A percentile compares a stretch with the other conserved stretches of the same genome.
Conservation (phyloP, 345 rosid species). For the Eucalyptus sp. region DNA sequence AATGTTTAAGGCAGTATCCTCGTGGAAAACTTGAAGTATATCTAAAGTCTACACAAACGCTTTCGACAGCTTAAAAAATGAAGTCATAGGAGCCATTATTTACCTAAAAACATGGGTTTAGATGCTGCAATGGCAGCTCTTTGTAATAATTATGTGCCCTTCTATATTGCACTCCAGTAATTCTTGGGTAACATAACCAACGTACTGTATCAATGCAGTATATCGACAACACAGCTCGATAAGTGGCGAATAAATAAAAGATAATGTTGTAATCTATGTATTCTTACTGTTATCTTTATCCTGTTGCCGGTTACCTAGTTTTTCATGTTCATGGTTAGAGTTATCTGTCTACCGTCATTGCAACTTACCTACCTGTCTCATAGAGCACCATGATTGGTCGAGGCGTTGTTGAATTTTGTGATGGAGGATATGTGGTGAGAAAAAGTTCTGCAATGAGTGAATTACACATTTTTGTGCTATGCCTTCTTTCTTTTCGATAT, state of each 20-base stretch:
- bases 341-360: neutral
- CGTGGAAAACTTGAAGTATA: neutral
- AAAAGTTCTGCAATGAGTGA: neutral
- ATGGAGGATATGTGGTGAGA: constrained; percentile 64
- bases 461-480: neutral
- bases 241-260: neutral
- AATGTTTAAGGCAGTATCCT: neutral
- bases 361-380: neutral
- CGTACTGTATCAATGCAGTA: neutral
- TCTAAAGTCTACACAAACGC: neutral
- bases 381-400: constrained; percentile 64
- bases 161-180: neutral
- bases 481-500: neutral
- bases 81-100: neutral
- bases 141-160: neutral
- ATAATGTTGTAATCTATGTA: neutral
- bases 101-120: neutral
- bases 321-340: neutral
- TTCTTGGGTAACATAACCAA: neutral
- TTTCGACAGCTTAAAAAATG: neutral
- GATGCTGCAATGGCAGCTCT: neutral
- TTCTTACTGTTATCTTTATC: neutral
- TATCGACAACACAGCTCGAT: neutral
- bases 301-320: neutral
- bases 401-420: constrained; percentile 66